phyloP scores from a whole-genome alignment of 495 filamentous ascomycete genomes.

The Penicillium alfredii region DNA sequence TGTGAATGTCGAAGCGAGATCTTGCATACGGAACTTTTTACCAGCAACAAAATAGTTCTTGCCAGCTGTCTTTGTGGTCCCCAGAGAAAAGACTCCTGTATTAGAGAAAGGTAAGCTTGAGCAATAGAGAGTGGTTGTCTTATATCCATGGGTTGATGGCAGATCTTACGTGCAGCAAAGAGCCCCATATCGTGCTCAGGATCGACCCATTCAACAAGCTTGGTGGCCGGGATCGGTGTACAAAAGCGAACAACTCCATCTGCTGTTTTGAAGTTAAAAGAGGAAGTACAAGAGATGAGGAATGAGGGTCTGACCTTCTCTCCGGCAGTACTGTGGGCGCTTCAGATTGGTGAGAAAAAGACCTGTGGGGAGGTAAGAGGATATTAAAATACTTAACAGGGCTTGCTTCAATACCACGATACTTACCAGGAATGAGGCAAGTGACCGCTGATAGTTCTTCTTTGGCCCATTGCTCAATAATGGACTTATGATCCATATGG shows the following conservation, averaged over 20 bases:
- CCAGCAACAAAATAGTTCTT: constrained; percentile 17
- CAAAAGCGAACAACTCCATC: constrained; percentile 15
- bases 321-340: constrained; percentile 15
- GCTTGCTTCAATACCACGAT: too few relatives aligned
- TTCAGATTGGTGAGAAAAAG: constrained; percentile 17
- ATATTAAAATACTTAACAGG: too few relatives aligned
- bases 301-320: too few relatives aligned
- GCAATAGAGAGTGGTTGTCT: too few relatives aligned
- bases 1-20: constrained; percentile 11
- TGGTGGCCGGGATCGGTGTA: constrained; percentile 7
- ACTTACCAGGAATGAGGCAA: constrained; percentile 16
- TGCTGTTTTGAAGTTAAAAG: too few relatives aligned
- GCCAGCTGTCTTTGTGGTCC: constrained; percentile 9
- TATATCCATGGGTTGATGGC: too few relatives aligned
- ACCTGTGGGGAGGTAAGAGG: too few relatives aligned
- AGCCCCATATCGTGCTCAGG: constrained; percentile 16
- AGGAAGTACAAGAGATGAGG: too few relatives aligned
- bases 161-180: constrained; percentile 15
- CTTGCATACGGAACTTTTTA: neutral
- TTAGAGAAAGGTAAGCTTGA: too few relatives aligned
- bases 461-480: constrained; percentile 12
- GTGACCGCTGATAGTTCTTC: constrained; percentile 10
- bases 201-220: constrained; percentile 17
- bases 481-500: constrained; percentile 18
- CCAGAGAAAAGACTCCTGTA: constrained; percentile 10